These are phyloP conservation scores for Cladosporium sp. DNA, from an alignment of 2,329 filamentous ascomycete genomes.

Conservation along the genomic window DNA sequence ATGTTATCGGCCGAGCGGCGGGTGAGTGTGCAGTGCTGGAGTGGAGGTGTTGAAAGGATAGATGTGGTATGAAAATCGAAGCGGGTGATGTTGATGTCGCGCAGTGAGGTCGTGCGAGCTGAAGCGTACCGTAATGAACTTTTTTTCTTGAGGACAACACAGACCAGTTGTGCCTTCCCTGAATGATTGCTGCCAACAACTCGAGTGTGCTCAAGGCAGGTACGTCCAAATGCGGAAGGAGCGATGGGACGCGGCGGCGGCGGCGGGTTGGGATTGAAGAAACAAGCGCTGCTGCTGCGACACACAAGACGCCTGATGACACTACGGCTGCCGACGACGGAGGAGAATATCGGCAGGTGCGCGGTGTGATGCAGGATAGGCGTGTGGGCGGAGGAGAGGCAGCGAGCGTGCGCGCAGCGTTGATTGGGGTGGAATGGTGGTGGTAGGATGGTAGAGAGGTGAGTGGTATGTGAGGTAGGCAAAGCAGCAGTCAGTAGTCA, in stretches of 20 bases:
- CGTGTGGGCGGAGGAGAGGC: background rate
- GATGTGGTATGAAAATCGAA: background rate
- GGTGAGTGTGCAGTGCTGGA: background rate
- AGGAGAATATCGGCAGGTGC: constrained; percentile 6
- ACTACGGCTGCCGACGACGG: constrained; percentile 11
- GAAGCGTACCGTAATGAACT: background rate
- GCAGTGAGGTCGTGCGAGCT: background rate
- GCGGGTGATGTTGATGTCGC: constrained; percentile 1
- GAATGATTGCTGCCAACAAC: background rate
- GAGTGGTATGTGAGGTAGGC: too few relatives aligned
- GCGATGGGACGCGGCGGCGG: background rate
- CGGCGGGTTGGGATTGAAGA: too few relatives aligned
- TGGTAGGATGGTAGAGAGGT: too few relatives aligned
- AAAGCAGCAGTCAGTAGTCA: too few relatives aligned
- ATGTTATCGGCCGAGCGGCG: background rate
- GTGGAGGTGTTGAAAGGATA: background rate
- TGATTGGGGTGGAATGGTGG: background rate
- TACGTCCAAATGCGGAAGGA: background rate
- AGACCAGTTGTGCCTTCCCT: constrained; percentile 4
- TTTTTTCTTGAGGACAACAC: constrained; percentile 1
- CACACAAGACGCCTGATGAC: background rate
- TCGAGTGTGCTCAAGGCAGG: background rate
- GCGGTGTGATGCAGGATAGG: background rate
- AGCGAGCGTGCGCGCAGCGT: constrained; percentile 1
- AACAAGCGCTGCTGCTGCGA: too few relatives aligned